Conservation (phyloP, 305 asterid species). For the Plantago coronopus region DNA sequence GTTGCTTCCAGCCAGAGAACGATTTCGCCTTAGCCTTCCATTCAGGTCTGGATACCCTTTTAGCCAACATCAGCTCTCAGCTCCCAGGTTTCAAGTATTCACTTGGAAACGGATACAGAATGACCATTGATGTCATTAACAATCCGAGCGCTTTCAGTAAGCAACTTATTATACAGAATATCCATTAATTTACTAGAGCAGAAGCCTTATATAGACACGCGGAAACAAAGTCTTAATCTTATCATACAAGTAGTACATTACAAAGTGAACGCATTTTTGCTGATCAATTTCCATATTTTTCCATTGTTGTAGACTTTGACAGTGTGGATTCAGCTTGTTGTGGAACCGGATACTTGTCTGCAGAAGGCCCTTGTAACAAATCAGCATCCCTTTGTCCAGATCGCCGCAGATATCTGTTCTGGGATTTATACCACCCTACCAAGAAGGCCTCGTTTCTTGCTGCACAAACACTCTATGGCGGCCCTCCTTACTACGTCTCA, state of each 20-base stretch:
- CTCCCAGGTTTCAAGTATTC: conserved; percentile 52
- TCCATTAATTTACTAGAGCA: too few species aligned
- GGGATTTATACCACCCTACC: conserved; percentile 71
- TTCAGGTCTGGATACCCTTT: conserved; percentile 34
- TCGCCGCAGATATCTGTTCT: conserved; percentile 48
- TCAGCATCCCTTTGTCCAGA: conserved; percentile 46
- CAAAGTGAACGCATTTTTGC: not conserved
- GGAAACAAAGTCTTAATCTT: too few species aligned
- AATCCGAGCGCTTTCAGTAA: conserved; percentile 47
- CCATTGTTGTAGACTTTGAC: conserved; percentile 36
- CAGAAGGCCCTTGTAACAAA: conserved; percentile 43
- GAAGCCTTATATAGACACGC: not conserved
- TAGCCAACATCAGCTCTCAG: conserved; percentile 42
- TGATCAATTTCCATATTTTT: conserved; percentile 1
- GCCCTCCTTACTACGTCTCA: conserved; percentile 49
- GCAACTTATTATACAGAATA: too few species aligned
- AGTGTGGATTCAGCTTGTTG: conserved; percentile 67
- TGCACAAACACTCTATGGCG: conserved; percentile 53
- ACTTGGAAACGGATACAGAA: conserved; percentile 60
- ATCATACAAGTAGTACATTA: not conserved
- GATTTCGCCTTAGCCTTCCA: conserved; percentile 48
- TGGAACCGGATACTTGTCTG: conserved; percentile 51
- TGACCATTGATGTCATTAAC: conserved; percentile 52
- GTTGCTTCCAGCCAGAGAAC: conserved; percentile 52
- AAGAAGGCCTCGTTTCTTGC: conserved; percentile 50